Base-by-base conservation (phyloP, 331 rosid species). In the Malus hybrid region DNA sequence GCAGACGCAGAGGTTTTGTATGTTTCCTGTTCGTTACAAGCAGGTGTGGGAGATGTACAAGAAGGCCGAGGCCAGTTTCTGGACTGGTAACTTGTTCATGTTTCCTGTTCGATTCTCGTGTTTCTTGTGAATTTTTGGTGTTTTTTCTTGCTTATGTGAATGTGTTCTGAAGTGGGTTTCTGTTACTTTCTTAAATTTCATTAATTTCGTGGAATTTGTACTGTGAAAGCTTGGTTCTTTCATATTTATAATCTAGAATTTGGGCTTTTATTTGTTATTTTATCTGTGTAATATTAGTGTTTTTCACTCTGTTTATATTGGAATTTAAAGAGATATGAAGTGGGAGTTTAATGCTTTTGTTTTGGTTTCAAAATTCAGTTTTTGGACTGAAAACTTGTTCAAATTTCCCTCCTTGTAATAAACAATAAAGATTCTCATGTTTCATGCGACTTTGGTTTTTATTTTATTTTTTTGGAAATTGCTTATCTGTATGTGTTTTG, bases 31-130 rank as follows among this genome's bases (percentile, higher is more conserved):
- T 67, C 76, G 89, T 63, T 82, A 91, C 80, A 81, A 90, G 62
- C 88, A 89, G 67, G 73, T 93, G 42, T 93, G 98, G 98, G 96
- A 93, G 84, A 91, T 93, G 97, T 93, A 93, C 84, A 93, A 93
- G 81, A 93, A 93, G 83, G 96, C 97, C 32, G 56, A 81, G 84
- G 98, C 98, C 81, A 93, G 97, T 84, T 93, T 93, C 66, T 93
- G 98, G 97, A 93, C 96, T n/a, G 98, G 98, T 50, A 50, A 82
- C 39, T 66, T 82, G 44, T 9, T 36, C 44, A 36, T 36, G 44
- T 36, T 36, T 36, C 44, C 44, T 36, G 44, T 36, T 36, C 11
- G 44, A 36, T 36, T 8, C 44, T 36, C 11, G 44, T 36, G 12
- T 63, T 74, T 69, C 10, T 16, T 56, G 48, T 28, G 9, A 13